Evolutionary conservation across 1,284 basidiomycete species (phyloP), one percentile per base, ranked within the genome.

Genomic region (Malassezia caprae): DNA sequence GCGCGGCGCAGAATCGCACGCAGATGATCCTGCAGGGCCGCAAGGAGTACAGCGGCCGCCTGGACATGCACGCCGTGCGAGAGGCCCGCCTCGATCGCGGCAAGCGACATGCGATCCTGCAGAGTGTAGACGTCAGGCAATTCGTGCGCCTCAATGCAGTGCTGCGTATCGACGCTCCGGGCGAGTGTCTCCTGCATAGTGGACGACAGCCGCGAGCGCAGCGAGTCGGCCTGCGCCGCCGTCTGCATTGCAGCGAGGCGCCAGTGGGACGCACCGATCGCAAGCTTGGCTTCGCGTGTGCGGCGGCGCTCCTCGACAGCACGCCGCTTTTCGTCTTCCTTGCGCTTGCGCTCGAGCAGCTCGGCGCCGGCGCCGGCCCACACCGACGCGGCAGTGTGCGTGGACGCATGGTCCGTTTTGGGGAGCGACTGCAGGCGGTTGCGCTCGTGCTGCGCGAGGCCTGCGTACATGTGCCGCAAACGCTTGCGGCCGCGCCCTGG

Each of bases 111-210:
- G 5, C 76, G 63, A 51, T 77, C 77, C 23, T 62, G 65, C 34
- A 78, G 57, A 4, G 58, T 61, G 21, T 78, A 74, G 2, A 70
- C 27, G 53, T 77, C 76, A 4, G 76, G 77, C 21, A 78, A 49
- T 13, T 70, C 55, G 39, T 76, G 73, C 23, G 69, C 62, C 48
- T 77, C 76, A 57, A 69, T 67, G 58, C 76, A 77, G 13, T 73
- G 52, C 7, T 69, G 75, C 13, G 63, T 62, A 21, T 56, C 50
- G 26, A 66, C 40, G 2, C 64, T 65, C 21, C 72, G 56, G 2
- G 58, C 53, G 12, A 73, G 53, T 8, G 68, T 63, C 59, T 70
- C 66, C 60, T 70, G 69, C 34, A 64, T 63, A 8, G 68, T 65
- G 61, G 56, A 26, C 34, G 63, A 62, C 28, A 68, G 51, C 40